Evolutionary conservation across 208 protist genomes (phyloP).

Genomic region (Acanthamoeba divionensis): DNA sequence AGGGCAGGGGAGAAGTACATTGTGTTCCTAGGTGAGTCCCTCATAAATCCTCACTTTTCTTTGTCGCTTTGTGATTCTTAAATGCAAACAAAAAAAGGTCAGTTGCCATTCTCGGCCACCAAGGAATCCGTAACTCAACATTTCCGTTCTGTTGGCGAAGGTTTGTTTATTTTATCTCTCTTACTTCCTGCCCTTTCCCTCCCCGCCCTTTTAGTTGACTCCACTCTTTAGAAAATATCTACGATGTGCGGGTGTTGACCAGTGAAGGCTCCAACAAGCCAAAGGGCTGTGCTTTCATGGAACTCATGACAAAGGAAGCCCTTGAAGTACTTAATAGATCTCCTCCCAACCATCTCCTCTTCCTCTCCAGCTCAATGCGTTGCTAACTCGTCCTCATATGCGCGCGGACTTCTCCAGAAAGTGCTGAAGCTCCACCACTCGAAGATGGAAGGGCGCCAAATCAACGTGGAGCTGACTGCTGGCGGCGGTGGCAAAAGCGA

Average conservation of each 20-base stretch:
- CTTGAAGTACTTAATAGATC: not conserved
- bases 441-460: not conserved
- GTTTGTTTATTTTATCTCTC: not conserved
- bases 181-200: not conserved
- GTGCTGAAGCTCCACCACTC: slow-evolving; percentile 37
- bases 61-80: not conserved
- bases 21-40: not conserved
- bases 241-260: slow-evolving; percentile 6
- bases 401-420: not conserved
- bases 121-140: slow-evolving; percentile 4
- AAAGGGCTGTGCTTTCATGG: slow-evolving; percentile 13
- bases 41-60: not conserved
- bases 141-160: not conserved
- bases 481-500: not conserved
- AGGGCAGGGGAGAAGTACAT: not conserved
- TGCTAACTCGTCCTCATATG: not conserved
- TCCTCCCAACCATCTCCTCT: not conserved
- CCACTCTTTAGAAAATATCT: not conserved
- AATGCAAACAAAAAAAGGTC: not conserved
- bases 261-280: not conserved
- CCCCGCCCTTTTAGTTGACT: not conserved
- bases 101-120: not conserved
- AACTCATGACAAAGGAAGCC: not conserved
- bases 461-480: slow-evolving; percentile 43
- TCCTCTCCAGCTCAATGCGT: not conserved